Evolutionary conservation across 2,329 filamentous ascomycete genomes (phyloP).

Genomic region (Colletotrichum horii): DNA sequence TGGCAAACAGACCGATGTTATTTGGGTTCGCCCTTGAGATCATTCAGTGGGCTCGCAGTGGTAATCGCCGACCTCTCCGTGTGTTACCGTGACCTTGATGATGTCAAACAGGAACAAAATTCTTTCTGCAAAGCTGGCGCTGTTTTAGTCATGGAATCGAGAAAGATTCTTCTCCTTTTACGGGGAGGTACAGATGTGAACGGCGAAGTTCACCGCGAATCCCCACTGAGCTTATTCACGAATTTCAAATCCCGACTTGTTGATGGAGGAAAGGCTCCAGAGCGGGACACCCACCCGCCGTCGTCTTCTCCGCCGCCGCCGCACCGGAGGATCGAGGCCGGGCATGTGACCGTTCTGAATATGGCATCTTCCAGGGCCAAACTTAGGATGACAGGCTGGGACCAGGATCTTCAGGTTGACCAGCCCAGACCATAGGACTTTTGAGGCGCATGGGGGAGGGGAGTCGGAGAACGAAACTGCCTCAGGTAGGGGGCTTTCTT

Average conservation of each 20-base stretch:
- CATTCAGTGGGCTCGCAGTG: not conserved
- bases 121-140: not conserved
- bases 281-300: not conserved
- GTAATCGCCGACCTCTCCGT: not conserved
- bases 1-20: not conserved
- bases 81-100: not conserved
- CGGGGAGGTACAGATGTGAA: not conserved
- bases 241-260: slow-evolving; percentile 8
- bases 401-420: too few species aligned
- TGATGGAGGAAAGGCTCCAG: not conserved
- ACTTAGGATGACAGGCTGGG: not conserved
- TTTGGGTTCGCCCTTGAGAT: not conserved
- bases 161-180: not conserved
- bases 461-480: not conserved
- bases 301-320: not conserved
- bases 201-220: not conserved
- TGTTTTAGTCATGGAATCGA: not conserved
- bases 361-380: not conserved
- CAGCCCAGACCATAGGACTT: too few species aligned
- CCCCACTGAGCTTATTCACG: not conserved
- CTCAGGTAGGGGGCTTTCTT: not conserved
- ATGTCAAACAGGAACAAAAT: not conserved
- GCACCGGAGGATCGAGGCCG: not conserved
- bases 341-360: not conserved
- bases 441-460: not conserved